Evolutionary conservation across 805 yeast species (phyloP), one percentile per base, ranked within the genome.

Genomic region (Saccharomyces paradoxus): DNA sequence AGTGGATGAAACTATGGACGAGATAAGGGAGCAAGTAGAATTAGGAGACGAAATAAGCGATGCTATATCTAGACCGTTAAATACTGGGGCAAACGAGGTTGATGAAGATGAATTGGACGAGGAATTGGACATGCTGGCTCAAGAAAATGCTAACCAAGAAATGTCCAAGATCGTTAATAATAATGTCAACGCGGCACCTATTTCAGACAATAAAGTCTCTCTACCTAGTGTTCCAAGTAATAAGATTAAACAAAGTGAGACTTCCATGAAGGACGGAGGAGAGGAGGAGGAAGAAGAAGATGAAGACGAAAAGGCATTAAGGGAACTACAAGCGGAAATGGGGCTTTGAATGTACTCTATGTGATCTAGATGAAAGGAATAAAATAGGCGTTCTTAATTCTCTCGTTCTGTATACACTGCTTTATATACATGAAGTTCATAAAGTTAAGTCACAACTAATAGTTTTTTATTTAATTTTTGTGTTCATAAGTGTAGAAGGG

Each of bases 1-100:
- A 76, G 97, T 94, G 47, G 99, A 94, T 69, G 87, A 85, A 63
- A 92, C 97, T 8, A 92, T 94, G 98, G 99, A 94, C 71, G 96
- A 92, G 58, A 89, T 95, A 59, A 82, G 98, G 63, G 99, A 94
- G 69, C 98, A 94, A 73, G 95, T 92, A 52, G 97, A 92, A 65
- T 77, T 89, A 64, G 87, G 96, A 47, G 97, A 90, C 61, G 99
- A 94, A 76, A 90, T 94, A 53, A 85, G 95, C 50, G 97, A 94
- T 55, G 98, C 99, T 44, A 90, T 94, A 55, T 86, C 96, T 50
- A 82, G 96, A 73, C 97, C 99, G 5, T 80, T 94, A 60, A 95
- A 95, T 53, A 78, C 78, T 51, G 68, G 66, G 4, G 60, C 37
- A 27, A 96, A 89, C 55, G 76, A 50, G 27, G 52, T 84, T 31